phyloP scores from a whole-genome alignment of 164 flowering plant species.

The Macadamia integrifolia region DNA sequence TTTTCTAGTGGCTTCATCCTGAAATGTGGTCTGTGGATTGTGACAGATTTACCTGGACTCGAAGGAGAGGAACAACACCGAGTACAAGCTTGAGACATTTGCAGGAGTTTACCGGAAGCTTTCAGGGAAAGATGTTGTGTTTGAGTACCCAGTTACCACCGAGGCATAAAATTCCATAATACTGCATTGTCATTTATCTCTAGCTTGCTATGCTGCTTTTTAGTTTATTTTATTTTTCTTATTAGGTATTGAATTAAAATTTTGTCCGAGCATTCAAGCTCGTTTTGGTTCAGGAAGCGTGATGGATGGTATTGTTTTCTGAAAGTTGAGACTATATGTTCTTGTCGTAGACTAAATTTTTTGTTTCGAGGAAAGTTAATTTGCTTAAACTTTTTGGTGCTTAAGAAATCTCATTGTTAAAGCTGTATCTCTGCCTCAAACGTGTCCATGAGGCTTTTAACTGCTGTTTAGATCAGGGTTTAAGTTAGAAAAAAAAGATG shows the following conservation, averaged over 20 bases:
- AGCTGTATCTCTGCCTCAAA: too few relatives aligned
- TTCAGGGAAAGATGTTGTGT: conserved; percentile 76
- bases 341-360: too few relatives aligned
- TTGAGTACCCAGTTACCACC: conserved; percentile 62
- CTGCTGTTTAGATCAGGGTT: too few relatives aligned
- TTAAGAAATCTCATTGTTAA: too few relatives aligned
- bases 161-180: conserved; percentile 34
- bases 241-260: not conserved
- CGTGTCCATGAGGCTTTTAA: too few relatives aligned
- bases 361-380: too few relatives aligned
- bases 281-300: too few relatives aligned
- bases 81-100: conserved; percentile 73
- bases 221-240: not conserved
- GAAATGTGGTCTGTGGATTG: not conserved
- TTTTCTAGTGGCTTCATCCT: not conserved
- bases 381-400: too few relatives aligned
- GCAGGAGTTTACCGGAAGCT: conserved; percentile 77
- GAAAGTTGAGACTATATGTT: too few relatives aligned
- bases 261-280: too few relatives aligned
- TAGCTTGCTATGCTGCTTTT: not conserved
- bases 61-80: conserved; percentile 71
- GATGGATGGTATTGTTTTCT: too few relatives aligned
- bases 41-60: conserved; percentile 68
- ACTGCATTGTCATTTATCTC: not conserved
- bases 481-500: too few relatives aligned